Conservation (phyloP, 371 early-diverging fungal species). For the Actinomortierella wolfii region DNA sequence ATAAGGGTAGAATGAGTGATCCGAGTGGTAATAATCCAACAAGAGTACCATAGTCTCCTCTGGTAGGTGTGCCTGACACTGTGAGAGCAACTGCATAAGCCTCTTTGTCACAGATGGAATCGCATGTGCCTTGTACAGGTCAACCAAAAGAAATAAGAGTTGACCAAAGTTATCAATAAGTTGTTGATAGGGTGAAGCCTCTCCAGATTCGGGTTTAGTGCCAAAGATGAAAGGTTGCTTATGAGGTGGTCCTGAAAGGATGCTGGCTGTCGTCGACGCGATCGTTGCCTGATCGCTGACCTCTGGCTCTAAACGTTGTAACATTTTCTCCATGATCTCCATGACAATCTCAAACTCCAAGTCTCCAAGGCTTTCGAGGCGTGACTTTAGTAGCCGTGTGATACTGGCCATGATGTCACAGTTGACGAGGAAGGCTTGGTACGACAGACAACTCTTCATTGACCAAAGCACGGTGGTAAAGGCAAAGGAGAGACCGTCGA, state of each 20-base stretch:
- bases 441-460: slow-evolving; percentile 39
- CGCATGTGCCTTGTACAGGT: slow-evolving; percentile 17
- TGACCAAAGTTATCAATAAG: slow-evolving; percentile 18
- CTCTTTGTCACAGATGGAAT: slow-evolving; percentile 52
- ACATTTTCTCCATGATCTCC: slow-evolving; percentile 47
- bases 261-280: background rate
- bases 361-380: slow-evolving; percentile 22
- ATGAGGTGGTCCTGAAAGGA: slow-evolving; percentile 10
- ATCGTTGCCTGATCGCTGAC: no score
- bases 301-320: slow-evolving; percentile 11
- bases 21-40: slow-evolving; percentile 62
- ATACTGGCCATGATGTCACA: slow-evolving; percentile 47
- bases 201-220: no score
- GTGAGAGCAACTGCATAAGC: slow-evolving; percentile 62
- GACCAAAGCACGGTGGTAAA: slow-evolving; percentile 46
- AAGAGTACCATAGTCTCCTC: slow-evolving; percentile 61
- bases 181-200: background rate
- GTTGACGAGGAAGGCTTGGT: slow-evolving; percentile 32
- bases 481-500: slow-evolving; percentile 40
- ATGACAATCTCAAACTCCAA: slow-evolving; percentile 51
- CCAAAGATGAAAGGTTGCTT: background rate
- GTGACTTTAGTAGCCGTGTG: slow-evolving; percentile 23
- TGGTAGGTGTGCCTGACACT: slow-evolving; percentile 57
- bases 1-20: slow-evolving; percentile 68
- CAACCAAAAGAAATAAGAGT: slow-evolving; percentile 19